Percentiles rank a stretch among this genome's conserved stretches.
Conservation (phyloP, 73 alveolate species). For the Tetrahymena elliotti region DNA sequence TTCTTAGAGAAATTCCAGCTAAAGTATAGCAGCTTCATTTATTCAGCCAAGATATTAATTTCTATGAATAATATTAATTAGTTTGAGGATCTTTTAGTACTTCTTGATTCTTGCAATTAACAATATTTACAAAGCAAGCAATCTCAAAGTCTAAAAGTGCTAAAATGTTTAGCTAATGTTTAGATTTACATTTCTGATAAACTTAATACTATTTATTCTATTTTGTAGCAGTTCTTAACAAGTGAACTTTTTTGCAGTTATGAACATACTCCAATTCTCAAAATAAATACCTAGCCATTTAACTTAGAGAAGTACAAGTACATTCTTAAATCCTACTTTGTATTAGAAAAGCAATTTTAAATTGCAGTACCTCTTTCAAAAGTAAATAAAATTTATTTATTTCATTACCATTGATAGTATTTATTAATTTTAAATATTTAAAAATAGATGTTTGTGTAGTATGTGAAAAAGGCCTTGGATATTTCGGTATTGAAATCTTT, state of each 20-base stretch:
- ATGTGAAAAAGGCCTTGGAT: neutral
- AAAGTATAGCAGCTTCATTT: neutral
- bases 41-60: neutral
- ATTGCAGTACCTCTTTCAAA: neutral
- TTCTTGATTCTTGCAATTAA: neutral
- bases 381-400: neutral
- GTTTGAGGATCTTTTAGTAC: neutral
- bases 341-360: neutral
- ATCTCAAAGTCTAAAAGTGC: neutral
- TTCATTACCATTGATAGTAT: neutral
- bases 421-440: neutral
- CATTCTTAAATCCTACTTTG: neutral
- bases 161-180: neutral
- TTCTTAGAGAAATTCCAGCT: neutral
- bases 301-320: neutral
- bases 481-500: neutral
- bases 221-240: neutral
- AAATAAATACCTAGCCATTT: neutral
- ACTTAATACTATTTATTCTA: neutral
- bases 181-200: neutral
- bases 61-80: neutral
- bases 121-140: neutral
- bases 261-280: neutral
- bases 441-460: neutral
- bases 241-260: neutral